Base-by-base conservation (phyloP, 169 alveolate species). In the Perkinsus olseni region DNA sequence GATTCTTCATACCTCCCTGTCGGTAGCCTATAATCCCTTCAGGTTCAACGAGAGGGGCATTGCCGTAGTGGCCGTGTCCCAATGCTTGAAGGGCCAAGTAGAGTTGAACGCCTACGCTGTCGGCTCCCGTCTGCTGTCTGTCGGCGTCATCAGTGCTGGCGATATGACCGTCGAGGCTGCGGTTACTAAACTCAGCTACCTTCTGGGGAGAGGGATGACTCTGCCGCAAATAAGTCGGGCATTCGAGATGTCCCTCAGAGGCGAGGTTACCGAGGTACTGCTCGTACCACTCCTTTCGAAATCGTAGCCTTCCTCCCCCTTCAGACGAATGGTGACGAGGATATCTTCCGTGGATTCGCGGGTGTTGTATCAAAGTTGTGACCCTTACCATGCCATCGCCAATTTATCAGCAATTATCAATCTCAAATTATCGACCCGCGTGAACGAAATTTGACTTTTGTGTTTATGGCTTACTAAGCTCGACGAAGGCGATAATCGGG, bases 1-100 rank as follows among this genome's bases (percentile, higher is more conserved):
- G n/a, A n/a, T n/a, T n/a, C n/a, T n/a, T n/a, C n/a, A n/a, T n/a
- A n/a, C n/a, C n/a, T n/a, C n/a, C n/a, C n/a, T n/a, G n/a, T n/a
- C n/a, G n/a, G n/a, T n/a, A n/a, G n/a, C n/a, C n/a, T n/a, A n/a
- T 62, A 24, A 21, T 4, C 10, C 82, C 37, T 4, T 62, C 82
- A 62, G 82, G 82, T 62, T 62, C 82, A 13, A 62, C 82, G 96
- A 95, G 31, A 94, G 95, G 93, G 98, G 98, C 38, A 93, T 96
- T 92, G 95, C 50, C 74, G 92, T 91, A 3, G 92, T 91, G 20
- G 50, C 39, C n/a, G 92, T 39, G 38, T 36, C 92, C 17, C 92
- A 91, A 62, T 91, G 92, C 37, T 94, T 95, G 0, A 94, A 95
- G 62, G 98, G 98, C 39, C 82, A 24, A 13, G 82, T 62, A 28